Conservation (phyloP, 805 yeast genomes). For the Wickerhamiella lipophila region DNA sequence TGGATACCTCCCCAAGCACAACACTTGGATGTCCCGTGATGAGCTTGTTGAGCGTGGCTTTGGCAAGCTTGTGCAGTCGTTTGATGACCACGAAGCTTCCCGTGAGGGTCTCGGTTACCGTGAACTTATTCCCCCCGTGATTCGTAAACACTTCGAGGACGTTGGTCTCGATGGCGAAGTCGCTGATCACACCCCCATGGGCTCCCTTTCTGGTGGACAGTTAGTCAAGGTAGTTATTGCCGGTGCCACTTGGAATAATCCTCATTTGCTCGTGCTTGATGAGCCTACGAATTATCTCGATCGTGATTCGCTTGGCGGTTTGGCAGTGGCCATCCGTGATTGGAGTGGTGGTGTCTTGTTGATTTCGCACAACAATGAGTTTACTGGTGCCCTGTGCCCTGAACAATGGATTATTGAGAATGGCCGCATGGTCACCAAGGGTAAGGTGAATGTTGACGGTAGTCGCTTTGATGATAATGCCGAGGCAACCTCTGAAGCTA, state of each 20-base stretch:
- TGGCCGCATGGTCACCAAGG: constrained; percentile 78
- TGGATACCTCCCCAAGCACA: constrained; percentile 80
- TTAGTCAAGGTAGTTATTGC: constrained; percentile 96
- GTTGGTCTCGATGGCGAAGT: constrained; percentile 96
- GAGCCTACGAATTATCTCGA: constrained; percentile 98
- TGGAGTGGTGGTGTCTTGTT: constrained; percentile 98
- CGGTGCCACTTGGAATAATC: constrained; percentile 99
- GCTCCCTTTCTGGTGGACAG: constrained; percentile 95
- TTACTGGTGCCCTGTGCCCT: constrained; percentile 94
- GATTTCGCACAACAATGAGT: constrained; percentile 96
- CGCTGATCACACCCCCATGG: constrained; percentile 96
- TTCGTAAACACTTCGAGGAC: constrained; percentile 91
- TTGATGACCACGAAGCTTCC: constrained; percentile 97
- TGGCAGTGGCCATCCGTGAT: constrained; percentile 94
- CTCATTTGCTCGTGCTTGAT: constrained; percentile 88
- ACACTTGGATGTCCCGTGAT: constrained; percentile 87
- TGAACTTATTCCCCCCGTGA: constrained; percentile 80
- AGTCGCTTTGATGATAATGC: constrained; percentile 72
- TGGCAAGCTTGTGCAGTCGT: constrained; percentile 82
- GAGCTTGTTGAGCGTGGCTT: constrained; percentile 70
- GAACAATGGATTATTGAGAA: constrained; percentile 97
- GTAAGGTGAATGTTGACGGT: constrained; percentile 59
- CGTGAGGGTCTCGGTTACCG: constrained; percentile 99
- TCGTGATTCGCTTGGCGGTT: constrained; percentile 94
- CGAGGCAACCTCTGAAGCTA: constrained; percentile 21